A percentile compares a stretch with the other conserved stretches of the same genome.
Conservation (phyloP, 2,329 filamentous ascomycete species). For the Clonostachys chloroleuca region DNA sequence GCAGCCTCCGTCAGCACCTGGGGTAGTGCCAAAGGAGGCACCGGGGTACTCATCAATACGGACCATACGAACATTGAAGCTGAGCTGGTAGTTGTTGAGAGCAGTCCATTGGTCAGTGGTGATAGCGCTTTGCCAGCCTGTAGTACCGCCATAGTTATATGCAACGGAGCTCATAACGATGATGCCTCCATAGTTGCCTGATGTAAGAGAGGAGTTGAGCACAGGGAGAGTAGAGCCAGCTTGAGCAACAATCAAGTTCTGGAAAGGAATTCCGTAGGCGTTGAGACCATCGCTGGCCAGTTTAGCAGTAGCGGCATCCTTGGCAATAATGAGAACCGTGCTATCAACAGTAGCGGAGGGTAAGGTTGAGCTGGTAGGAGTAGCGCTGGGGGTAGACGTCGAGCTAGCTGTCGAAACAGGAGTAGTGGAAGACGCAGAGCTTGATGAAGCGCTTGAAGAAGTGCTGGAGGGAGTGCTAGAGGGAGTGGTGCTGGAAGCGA, state of each 20-base stretch:
- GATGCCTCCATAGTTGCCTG: conserved; percentile 57
- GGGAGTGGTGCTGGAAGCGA: no score
- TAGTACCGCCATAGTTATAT: conserved; percentile 41
- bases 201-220: conserved; percentile 39
- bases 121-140: conserved; percentile 42
- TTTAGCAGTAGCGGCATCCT: conserved; percentile 41
- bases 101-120: conserved; percentile 50
- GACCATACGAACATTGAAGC: conserved; percentile 56
- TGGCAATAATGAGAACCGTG: conserved; percentile 53
- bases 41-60: conserved; percentile 53
- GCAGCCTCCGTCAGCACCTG: conserved; percentile 29
- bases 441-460: no score
- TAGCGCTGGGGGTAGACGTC: no score
- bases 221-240: conserved; percentile 42
- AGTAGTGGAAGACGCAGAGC: no score
- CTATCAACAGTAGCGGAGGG: conserved; percentile 19
- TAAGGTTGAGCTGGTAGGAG: not conserved
- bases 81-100: conserved; percentile 52
- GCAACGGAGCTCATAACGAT: conserved; percentile 48
- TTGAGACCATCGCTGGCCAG: conserved; percentile 49
- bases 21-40: conserved; percentile 36
- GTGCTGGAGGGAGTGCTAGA: no score
- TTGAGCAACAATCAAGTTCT: conserved; percentile 49
- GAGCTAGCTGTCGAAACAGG: no score
- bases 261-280: conserved; percentile 56